Percentiles rank a stretch among this genome's conserved stretches.
Evolutionary conservation across 2,329 filamentous ascomycete species (phyloP).

Genomic region (Boeremia lycopersici): DNA sequence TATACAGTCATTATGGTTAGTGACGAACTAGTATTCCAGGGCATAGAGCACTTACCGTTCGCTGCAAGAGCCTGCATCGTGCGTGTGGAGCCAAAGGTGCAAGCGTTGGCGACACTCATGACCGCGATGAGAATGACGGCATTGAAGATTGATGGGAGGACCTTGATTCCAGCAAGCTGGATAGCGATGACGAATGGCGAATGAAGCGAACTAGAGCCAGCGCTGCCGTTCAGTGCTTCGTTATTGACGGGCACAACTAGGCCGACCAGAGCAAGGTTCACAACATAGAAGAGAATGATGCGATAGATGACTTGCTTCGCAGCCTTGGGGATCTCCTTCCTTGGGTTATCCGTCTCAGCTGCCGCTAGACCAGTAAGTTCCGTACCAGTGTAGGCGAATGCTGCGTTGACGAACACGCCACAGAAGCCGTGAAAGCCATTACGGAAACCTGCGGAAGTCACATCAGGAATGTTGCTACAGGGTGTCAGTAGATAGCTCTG

Average conservation of each 20-base stretch:
- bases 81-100: conserved; percentile 60
- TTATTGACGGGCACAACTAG: conserved; percentile 46
- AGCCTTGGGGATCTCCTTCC: conserved; percentile 51
- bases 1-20: neutral
- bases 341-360: conserved; percentile 61
- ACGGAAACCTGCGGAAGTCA: conserved; percentile 48
- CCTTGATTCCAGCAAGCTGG: conserved; percentile 63
- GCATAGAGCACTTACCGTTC: conserved; percentile 15
- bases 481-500: neutral
- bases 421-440: conserved; percentile 68
- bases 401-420: conserved; percentile 66
- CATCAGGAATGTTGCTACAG: neutral
- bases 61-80: conserved; percentile 60
- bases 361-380: conserved; percentile 65
- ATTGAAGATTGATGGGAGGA: conserved; percentile 68
- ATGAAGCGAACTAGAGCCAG: conserved; percentile 28
- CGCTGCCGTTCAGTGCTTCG: conserved; percentile 3
- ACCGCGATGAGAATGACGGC: conserved; percentile 67
- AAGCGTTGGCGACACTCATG: conserved; percentile 63
- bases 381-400: conserved; percentile 66
- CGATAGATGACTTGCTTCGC: conserved; percentile 53
- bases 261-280: conserved; percentile 50
- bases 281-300: conserved; percentile 51
- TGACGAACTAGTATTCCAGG: neutral
- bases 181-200: conserved; percentile 72